Conservation (phyloP, 1,284 basidiomycete genomes). For the Fomes fomentarius region DNA sequence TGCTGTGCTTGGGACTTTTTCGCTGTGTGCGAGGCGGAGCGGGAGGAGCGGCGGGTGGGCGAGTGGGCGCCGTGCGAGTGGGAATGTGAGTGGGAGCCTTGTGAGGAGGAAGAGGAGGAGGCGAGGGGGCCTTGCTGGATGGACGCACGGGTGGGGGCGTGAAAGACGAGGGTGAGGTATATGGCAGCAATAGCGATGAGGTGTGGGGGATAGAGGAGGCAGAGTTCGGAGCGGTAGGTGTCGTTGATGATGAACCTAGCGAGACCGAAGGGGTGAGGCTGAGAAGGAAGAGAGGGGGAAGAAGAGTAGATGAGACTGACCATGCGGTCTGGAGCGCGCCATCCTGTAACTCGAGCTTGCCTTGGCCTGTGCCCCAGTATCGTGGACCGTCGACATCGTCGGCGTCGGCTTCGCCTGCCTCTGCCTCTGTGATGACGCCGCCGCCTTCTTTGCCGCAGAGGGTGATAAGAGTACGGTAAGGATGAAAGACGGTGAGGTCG, state of each 20-base stretch:
- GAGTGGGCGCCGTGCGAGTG: constrained; percentile 49
- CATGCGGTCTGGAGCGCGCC: constrained; percentile 78
- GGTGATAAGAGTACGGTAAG: constrained; percentile 85
- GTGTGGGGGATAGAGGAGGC: constrained; percentile 92
- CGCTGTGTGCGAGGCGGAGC: constrained; percentile 36
- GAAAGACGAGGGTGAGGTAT: constrained; percentile 81
- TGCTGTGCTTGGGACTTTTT: constrained; percentile 49
- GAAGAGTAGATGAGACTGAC: constrained; percentile 38
- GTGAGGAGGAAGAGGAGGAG: too few species aligned
- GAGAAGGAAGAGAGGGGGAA: not conserved
- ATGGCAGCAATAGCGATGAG: constrained; percentile 91
- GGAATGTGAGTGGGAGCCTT: constrained; percentile 34
- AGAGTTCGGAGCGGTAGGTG: constrained; percentile 89
- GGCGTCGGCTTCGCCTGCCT: constrained; percentile 65
- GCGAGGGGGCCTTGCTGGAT: constrained; percentile 26
- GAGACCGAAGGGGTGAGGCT: not conserved
- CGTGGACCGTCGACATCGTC: constrained; percentile 64
- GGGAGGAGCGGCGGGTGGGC: constrained; percentile 54
- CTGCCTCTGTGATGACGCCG: constrained; percentile 45
- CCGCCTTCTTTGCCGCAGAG: constrained; percentile 65
- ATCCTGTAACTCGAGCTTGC: constrained; percentile 65
- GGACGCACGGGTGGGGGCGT: constrained; percentile 54
- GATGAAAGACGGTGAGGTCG: constrained; percentile 92
- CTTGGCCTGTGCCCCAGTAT: constrained; percentile 79
- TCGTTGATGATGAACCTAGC: constrained; percentile 95